phyloP scores from a whole-genome alignment of 768 basidiomycete species.

The Psilocybe sp. region DNA sequence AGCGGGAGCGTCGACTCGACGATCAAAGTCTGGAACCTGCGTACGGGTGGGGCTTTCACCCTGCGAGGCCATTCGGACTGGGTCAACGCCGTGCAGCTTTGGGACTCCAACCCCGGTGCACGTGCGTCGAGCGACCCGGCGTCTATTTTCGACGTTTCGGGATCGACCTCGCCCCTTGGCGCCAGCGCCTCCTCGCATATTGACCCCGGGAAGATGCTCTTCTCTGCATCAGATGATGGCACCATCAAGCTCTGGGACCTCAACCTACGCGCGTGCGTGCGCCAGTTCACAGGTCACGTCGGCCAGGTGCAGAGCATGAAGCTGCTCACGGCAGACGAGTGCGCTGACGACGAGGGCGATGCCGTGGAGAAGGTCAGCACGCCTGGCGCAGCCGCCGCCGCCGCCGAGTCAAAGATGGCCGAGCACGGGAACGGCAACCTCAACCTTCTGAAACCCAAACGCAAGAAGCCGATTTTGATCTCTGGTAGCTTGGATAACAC shows the following conservation, averaged over 20 bases:
- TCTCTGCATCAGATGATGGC: constrained; percentile 95
- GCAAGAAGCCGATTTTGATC: constrained; percentile 72
- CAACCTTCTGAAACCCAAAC: constrained; percentile 16
- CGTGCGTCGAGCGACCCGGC: constrained; percentile 26
- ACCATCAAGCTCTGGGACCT: constrained; percentile 95
- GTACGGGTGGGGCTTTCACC: constrained; percentile 88
- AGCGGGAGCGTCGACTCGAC: constrained; percentile 94
- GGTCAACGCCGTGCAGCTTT: constrained; percentile 93
- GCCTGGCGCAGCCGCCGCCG: background rate
- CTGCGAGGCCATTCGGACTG: constrained; percentile 92
- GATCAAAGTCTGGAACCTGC: constrained; percentile 92
- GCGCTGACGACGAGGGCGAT: constrained; percentile 28
- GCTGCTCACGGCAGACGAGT: constrained; percentile 67
- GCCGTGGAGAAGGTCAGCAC: constrained; percentile 15
- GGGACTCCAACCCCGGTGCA: constrained; percentile 61
- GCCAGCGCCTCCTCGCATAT: constrained; percentile 43
- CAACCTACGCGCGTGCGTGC: constrained; percentile 71
- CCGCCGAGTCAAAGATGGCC: background rate
- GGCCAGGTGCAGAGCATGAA: constrained; percentile 93
- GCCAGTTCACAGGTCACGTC: constrained; percentile 85
- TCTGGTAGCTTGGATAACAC: constrained; percentile 94
- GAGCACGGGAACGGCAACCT: constrained; percentile 5
- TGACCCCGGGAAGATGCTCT: constrained; percentile 89
- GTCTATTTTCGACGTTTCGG: constrained; percentile 34
- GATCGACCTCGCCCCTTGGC: constrained; percentile 21